Evolutionary conservation across 257 asterid genomes (phyloP).

Genomic region (Rhazya stricta): DNA sequence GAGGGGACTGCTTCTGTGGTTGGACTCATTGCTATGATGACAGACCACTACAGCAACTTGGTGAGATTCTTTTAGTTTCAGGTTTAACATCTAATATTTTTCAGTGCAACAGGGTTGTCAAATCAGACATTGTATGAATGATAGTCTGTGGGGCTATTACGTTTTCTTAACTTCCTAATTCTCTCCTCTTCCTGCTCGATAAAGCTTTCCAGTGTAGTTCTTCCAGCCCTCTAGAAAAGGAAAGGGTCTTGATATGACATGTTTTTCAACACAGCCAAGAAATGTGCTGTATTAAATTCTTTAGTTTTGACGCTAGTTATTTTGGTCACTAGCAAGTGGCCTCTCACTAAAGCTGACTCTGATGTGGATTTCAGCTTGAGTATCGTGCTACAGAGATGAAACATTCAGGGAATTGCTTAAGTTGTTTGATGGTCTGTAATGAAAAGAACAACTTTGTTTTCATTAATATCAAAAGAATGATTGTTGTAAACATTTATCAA

Average conservation of each 20-base stretch:
- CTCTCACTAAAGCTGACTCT: background rate
- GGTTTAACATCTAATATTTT: background rate
- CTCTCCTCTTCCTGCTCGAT: background rate
- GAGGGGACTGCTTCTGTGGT: conserved; percentile 90
- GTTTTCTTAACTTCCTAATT: background rate
- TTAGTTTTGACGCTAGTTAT: background rate
- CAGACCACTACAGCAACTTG: conserved; percentile 92
- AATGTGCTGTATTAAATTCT: background rate
- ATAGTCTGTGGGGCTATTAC: background rate
- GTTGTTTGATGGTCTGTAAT: background rate
- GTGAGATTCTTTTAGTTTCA: conserved; percentile 35
- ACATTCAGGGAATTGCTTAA: background rate
- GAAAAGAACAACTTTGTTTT: background rate
- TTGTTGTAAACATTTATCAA: background rate
- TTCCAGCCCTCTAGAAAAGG: background rate
- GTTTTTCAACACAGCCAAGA: background rate
- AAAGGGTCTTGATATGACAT: background rate
- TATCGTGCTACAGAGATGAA: background rate
- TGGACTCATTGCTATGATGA: conserved; percentile 96
- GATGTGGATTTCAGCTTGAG: background rate
- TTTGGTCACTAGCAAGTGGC: background rate
- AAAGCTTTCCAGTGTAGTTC: background rate
- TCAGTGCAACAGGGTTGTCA: background rate
- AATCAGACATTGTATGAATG: background rate
- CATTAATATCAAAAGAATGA: background rate